Evolutionary conservation across 2,329 filamentous ascomycete species (phyloP).

Genomic region (Teratosphaeriaceae sp.): DNA sequence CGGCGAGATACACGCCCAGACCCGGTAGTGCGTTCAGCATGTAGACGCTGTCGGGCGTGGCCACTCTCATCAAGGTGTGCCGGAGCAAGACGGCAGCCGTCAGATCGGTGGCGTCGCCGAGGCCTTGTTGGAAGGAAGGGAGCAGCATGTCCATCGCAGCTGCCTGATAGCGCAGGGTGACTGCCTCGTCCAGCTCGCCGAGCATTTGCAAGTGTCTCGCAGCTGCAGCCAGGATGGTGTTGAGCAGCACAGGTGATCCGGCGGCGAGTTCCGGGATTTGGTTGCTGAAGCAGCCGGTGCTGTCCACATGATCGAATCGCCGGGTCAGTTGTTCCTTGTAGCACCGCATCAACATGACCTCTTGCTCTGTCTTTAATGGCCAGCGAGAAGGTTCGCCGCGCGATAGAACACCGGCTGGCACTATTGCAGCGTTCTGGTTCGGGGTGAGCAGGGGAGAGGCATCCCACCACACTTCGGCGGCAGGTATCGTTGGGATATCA

Average conservation of each 20-base stretch:
- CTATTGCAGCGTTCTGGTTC: no score
- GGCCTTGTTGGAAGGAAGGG: not conserved
- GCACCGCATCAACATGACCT: not conserved
- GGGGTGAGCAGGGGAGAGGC: no score
- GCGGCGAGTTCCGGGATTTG: not conserved
- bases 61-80: not conserved
- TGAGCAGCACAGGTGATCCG: not conserved
- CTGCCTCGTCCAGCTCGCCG: not conserved
- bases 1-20: not conserved
- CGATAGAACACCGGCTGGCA: not conserved
- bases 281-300: not conserved
- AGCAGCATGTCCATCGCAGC: not conserved
- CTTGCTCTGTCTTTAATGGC: not conserved
- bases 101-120: not conserved
- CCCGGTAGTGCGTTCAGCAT: not conserved
- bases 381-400: not conserved
- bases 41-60: not conserved
- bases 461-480: not conserved
- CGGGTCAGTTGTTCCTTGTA: not conserved
- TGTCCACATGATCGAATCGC: not conserved
- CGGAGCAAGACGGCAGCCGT: not conserved
- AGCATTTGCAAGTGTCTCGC: not conserved
- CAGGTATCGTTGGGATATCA: no score
- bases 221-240: not conserved
- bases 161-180: not conserved